phyloP scores from a whole-genome alignment of 768 basidiomycete genomes.

The Mrakia gelida region DNA sequence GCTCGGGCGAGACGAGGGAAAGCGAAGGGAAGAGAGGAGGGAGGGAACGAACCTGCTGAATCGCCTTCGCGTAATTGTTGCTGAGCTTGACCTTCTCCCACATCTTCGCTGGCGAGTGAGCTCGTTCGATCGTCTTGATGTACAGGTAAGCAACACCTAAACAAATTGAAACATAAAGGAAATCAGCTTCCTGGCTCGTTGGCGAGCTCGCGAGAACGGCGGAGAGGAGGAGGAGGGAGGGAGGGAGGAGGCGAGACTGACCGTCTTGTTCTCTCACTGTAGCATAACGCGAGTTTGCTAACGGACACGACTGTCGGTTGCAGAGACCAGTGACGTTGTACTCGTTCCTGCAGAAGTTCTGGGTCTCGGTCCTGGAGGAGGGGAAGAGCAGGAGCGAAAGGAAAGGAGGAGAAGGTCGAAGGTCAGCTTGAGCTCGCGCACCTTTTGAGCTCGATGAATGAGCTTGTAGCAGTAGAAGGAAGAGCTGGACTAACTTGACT shows the following conservation, averaged over 20 bases:
- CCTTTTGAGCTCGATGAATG: neutral
- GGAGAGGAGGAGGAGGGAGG: neutral
- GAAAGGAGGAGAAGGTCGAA: neutral
- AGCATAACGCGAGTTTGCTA: slow-evolving; percentile 96
- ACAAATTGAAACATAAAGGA: neutral
- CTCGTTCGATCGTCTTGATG: slow-evolving; percentile 95
- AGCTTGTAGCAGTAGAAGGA: neutral
- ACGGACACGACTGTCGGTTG: slow-evolving; percentile 87
- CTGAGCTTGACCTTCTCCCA: slow-evolving; percentile 94
- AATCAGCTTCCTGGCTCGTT: neutral
- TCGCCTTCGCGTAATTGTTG: slow-evolving; percentile 88
- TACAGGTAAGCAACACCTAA: slow-evolving; percentile 83
- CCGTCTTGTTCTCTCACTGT: slow-evolving; percentile 97
- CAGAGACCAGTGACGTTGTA: slow-evolving; percentile 98
- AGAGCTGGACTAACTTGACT: slow-evolving; percentile 72
- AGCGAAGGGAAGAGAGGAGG: neutral
- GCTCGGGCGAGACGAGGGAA: neutral
- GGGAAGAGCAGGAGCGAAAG: neutral
- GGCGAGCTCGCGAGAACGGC: neutral
- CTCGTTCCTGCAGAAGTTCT: slow-evolving; percentile 98
- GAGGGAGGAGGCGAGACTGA: slow-evolving; percentile 38
- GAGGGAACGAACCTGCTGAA: slow-evolving; percentile 69
- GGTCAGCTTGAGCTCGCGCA: slow-evolving; percentile 12
- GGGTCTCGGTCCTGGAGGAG: slow-evolving; percentile 70
- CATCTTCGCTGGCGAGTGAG: slow-evolving; percentile 93